Evolutionary conservation across 345 rosid genomes (phyloP).

Genomic region (Orychophragmus violaceus): DNA sequence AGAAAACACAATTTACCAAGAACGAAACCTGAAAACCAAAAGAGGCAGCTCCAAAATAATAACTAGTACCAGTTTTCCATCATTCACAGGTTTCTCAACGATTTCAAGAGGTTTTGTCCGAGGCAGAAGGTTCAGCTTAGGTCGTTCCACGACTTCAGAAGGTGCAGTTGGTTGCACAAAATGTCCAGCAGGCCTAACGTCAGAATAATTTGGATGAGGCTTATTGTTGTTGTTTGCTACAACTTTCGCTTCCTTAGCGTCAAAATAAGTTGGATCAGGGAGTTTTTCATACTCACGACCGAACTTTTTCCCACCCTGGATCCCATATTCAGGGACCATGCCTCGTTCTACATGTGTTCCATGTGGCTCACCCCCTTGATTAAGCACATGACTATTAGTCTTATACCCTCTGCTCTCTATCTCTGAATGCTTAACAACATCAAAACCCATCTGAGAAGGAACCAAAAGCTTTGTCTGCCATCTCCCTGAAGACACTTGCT

Average conservation of each 20-base stretch:
- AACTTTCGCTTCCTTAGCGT: slow-evolving; percentile 39
- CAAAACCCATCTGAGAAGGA: slow-evolving; percentile 34
- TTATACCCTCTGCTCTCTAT: slow-evolving; percentile 32
- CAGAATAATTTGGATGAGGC: slow-evolving; percentile 33
- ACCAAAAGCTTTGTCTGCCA: slow-evolving; percentile 62
- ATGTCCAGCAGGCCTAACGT: slow-evolving; percentile 35
- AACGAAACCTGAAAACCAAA: not conserved
- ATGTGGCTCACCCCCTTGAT: slow-evolving; percentile 28
- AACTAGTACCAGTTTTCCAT: slow-evolving; percentile 39
- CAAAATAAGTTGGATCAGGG: slow-evolving; percentile 29
- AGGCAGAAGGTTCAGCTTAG: slow-evolving; percentile 63
- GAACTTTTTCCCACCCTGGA: slow-evolving; percentile 37
- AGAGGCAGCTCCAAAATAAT: not conserved
- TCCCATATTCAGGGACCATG: slow-evolving; percentile 32
- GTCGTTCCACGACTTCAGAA: slow-evolving; percentile 50
- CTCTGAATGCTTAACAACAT: slow-evolving; percentile 42
- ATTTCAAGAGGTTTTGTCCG: slow-evolving; percentile 56
- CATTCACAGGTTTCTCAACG: slow-evolving; percentile 35
- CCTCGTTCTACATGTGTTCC: slow-evolving; percentile 36
- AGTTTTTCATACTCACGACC: slow-evolving; percentile 36
- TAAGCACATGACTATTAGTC: slow-evolving; percentile 27
- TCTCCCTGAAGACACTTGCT: slow-evolving; percentile 70
- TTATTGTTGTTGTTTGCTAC: slow-evolving; percentile 23
- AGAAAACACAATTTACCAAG: slow-evolving; percentile 7
- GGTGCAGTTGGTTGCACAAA: slow-evolving; percentile 34